Base-by-base conservation (phyloP, 495 filamentous ascomycete genomes). In the Lepraria neglecta region DNA sequence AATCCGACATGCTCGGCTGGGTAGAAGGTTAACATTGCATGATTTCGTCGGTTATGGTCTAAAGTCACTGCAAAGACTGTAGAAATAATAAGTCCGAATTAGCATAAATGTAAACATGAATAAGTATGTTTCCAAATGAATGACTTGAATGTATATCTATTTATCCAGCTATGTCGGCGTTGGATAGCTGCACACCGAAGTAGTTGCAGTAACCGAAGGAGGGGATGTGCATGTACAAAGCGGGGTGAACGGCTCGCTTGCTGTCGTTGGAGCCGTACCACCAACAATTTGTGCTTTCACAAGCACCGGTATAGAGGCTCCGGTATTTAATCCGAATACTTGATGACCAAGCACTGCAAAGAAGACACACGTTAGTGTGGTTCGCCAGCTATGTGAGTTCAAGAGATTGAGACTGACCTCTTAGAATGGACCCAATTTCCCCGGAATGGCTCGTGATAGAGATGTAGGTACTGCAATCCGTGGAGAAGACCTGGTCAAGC, bases 381-480 rank as follows among this genome's bases (percentile, higher is more conserved):
- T 4, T 2, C 3, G 1, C 27, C 24, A 48, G 55, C 3, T 38
- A 10, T 38, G 35, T 12, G 9, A 38, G 35, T 38, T 1, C 35
- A 12, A 38, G 35, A 38, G 35, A 38, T 38, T 12, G 12, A 47
- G 17, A 60, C 63, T 64, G 28, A 70, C 78, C 82, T 53, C 80
- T 68, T 61, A 90, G 67, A 11, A 85, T 75, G 3, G 77, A 78
- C 0, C 67, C 69, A 64, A 88, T 88, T 68, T 87, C 82, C 14
- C 85, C 86, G 0, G 81, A 85, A 70, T 91, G 88, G 50, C 79
- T 83, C 0, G 86, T 90, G 33, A 90, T 74, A 53, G 82, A 85
- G 15, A 89, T 79, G 66, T 80, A 86, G 4, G 79, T 82, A 58
- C 76, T 83, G n/a, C 70, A 69, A 62, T 90, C 84, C 24, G 68